phyloP scores from a whole-genome alignment of 2,329 filamentous ascomycete genomes.

The Penicillium sp. region DNA sequence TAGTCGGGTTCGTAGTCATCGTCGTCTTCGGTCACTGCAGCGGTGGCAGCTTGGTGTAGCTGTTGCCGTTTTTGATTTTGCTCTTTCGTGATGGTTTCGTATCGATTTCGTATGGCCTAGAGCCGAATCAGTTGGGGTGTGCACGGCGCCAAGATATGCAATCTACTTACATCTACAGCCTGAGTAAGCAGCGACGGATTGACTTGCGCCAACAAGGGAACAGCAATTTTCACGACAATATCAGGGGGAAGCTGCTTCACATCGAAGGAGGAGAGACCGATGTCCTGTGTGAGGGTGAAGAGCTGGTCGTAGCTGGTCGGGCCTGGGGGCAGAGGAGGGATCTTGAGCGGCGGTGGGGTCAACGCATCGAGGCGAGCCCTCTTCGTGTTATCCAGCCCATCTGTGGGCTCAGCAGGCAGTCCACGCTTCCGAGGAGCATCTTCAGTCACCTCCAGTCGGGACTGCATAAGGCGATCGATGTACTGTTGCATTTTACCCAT shows the following conservation, averaged over 20 bases:
- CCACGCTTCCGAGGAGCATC: slow-evolving; percentile 71
- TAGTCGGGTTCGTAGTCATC: slow-evolving; percentile 64
- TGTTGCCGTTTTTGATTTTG: slow-evolving; percentile 30
- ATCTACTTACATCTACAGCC: slow-evolving; percentile 60
- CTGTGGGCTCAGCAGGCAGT: slow-evolving; percentile 62
- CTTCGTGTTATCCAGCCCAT: slow-evolving; percentile 71
- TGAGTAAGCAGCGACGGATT: slow-evolving; percentile 63
- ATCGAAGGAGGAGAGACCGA: slow-evolving; percentile 71
- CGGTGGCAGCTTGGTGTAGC: slow-evolving; percentile 17
- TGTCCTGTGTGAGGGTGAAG: slow-evolving; percentile 76
- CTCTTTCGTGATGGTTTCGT: slow-evolving; percentile 33
- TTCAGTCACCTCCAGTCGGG: slow-evolving; percentile 71
- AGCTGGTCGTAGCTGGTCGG: slow-evolving; percentile 74
- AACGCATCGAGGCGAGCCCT: slow-evolving; percentile 63
- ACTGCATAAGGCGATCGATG: slow-evolving; percentile 73
- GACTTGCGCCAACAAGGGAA: slow-evolving; percentile 67
- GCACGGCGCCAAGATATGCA: not conserved
- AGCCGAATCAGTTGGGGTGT: slow-evolving; percentile 9
- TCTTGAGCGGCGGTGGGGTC: slow-evolving; percentile 45
- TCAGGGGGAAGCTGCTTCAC: slow-evolving; percentile 71
- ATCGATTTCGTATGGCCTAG: slow-evolving; percentile 36
- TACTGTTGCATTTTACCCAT: slow-evolving; percentile 77
- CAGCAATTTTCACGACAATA: slow-evolving; percentile 72
- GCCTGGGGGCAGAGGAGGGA: slow-evolving; percentile 67
- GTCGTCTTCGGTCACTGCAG: slow-evolving; percentile 57